Base-by-base conservation (phyloP, 2,329 filamentous ascomycete genomes). In the Microthyrium microscopicum region DNA sequence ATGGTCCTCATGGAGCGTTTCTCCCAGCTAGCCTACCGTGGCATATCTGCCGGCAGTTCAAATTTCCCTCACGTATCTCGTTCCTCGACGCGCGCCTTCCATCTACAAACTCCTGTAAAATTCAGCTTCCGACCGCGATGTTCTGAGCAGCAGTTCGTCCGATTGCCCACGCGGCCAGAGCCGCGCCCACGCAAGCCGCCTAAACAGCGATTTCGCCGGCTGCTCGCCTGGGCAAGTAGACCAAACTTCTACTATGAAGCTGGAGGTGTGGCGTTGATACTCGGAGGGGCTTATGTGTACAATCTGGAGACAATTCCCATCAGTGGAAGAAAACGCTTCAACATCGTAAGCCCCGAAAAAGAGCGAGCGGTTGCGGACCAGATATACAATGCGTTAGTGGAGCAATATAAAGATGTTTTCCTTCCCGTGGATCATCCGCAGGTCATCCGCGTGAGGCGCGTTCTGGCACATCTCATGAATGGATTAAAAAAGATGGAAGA, bases 281-380 rank as follows among this genome's bases (percentile, higher is more conserved):
- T 53, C 2, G 60, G 56, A 5, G 58, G 54, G 6, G 73, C 83
- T 49, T 84, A 83, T 57, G 59, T 73, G 35, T 62, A 57, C 47
- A 77, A 84, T 48, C 58, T 80, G 26, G 75, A 87, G 51, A 68
- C 66, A 20, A 78, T 85, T 11, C 78, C 37, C 5, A 32, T 40
- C 8, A 77, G 73, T 4, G 75, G 77, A 0, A 68, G 81, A 6
- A 62, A 62, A 44, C 67, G 80, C 22, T 87, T 87, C 65, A 85
- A 84, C 51, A 69, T 72, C 48, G 67, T 73, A 39, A 60, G 58
- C 22, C 58, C 70, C 5, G 59, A 61, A 16, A 51, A 61, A 5
- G 72, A 81, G 34, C 61, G 66, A 31, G 48, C 55, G 34, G 54
- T 69, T 20, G 64, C 62, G 13, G 26, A 33, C 21, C 21, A 25